Evolutionary conservation across 495 filamentous ascomycete genomes (phyloP).

Genomic region (Penicillium fimorum): DNA sequence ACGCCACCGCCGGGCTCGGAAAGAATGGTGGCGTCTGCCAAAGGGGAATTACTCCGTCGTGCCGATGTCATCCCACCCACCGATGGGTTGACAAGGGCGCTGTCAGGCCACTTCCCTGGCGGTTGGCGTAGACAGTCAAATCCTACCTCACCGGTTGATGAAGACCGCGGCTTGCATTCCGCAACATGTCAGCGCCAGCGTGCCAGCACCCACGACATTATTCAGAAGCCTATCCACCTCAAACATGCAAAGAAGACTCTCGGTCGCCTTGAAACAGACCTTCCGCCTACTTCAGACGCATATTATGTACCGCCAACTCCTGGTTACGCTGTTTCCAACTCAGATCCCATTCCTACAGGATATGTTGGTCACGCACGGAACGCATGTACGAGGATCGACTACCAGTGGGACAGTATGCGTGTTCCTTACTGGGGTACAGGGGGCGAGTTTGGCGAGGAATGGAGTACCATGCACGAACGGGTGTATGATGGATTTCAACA

Average conservation of each 20-base stretch:
- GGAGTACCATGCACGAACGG: constrained; percentile 88
- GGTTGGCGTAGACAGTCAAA: constrained; percentile 52
- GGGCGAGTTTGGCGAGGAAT: constrained; percentile 88
- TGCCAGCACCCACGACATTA: constrained; percentile 33
- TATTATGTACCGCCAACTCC: constrained; percentile 75
- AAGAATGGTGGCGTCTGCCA: constrained; percentile 83
- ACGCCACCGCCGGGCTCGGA: constrained; percentile 82
- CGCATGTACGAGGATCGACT: constrained; percentile 81
- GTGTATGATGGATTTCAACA: constrained; percentile 73
- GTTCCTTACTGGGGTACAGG: constrained; percentile 79
- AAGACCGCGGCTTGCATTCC: constrained; percentile 18
- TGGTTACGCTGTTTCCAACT: constrained; percentile 75
- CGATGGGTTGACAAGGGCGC: constrained; percentile 25
- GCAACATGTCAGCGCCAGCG: constrained; percentile 28
- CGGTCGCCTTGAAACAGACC: constrained; percentile 35
- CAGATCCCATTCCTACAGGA: constrained; percentile 78
- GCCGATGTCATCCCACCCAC: constrained; percentile 49
- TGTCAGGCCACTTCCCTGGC: constrained; percentile 56
- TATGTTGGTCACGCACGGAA: constrained; percentile 92
- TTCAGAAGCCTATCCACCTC: constrained; percentile 17
- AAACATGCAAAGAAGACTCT: constrained; percentile 19
- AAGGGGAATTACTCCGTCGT: constrained; percentile 74
- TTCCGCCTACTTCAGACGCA: constrained; percentile 25
- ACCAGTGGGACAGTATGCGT: constrained; percentile 91
- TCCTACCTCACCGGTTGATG: constrained; percentile 23